Percentiles rank a stretch among this genome's conserved stretches.
Conservation (phyloP, 2,329 filamentous ascomycete species). For the Beauveria sp. region DNA sequence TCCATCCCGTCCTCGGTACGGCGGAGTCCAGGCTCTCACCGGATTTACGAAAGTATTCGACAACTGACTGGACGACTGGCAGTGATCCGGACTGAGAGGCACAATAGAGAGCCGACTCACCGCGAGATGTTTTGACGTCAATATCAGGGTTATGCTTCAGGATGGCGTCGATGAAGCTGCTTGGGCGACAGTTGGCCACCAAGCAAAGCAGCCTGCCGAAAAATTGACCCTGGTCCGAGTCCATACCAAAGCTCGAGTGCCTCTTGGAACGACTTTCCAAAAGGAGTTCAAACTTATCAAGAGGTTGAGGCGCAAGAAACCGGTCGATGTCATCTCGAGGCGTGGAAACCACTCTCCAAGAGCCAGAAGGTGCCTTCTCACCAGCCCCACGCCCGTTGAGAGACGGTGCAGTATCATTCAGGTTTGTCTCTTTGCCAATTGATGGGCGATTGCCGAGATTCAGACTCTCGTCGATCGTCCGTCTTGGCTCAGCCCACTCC, state of each 20-base stretch:
- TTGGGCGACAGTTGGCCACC: not conserved
- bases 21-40: conserved; percentile 14
- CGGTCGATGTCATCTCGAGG: not conserved
- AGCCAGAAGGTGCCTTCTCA: not conserved
- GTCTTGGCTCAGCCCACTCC: not conserved
- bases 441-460: not conserved
- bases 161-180: not conserved
- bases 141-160: not conserved
- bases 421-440: not conserved
- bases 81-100: conserved; percentile 17
- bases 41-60: conserved; percentile 12
- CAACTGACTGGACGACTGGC: conserved; percentile 10
- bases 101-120: conserved; percentile 19
- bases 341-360: too few relatives aligned
- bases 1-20: conserved; percentile 23
- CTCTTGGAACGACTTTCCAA: not conserved
- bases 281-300: not conserved
- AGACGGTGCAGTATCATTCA: not conserved
- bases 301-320: not conserved
- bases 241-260: not conserved
- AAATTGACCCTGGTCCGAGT: not conserved
- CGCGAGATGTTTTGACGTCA: not conserved
- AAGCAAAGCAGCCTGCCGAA: conserved; percentile 7
- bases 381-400: not conserved
- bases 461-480: not conserved